Evolutionary conservation across 371 early-diverging fungal genomes (phyloP).

Genomic region (Gilbertella persicaria): DNA sequence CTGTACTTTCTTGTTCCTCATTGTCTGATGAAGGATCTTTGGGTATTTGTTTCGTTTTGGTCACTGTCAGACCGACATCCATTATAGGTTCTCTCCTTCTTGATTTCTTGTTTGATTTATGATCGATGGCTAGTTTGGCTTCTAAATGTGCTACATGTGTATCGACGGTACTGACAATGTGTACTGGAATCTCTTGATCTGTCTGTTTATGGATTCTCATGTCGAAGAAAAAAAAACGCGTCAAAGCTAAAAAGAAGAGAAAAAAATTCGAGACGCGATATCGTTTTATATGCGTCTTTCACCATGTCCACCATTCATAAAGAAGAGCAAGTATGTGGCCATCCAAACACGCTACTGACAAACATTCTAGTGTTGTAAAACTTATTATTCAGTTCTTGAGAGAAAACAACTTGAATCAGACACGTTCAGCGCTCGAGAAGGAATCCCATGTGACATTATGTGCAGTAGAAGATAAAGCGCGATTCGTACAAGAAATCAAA

Average conservation of each 20-base stretch:
- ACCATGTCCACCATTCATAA: constrained; percentile 53
- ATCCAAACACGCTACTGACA: too few relatives aligned
- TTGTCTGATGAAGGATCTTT: constrained; percentile 1
- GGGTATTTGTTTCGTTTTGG: constrained; percentile 1
- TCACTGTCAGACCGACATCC: constrained; percentile 27
- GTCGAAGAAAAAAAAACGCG: too few relatives aligned
- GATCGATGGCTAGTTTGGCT: constrained; percentile 34
- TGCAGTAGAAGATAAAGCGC: constrained; percentile 76
- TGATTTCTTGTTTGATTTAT: constrained; percentile 17
- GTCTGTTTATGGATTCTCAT: constrained; percentile 30
- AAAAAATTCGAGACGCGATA: too few relatives aligned
- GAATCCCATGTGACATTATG: constrained; percentile 80
- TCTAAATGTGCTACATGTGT: constrained; percentile 35
- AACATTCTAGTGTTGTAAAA: constrained; percentile 83
- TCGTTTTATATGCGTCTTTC: too few relatives aligned
- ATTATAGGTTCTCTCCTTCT: constrained; percentile 4
- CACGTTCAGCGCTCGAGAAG: constrained; percentile 76
- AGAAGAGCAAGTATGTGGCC: constrained; percentile 56
- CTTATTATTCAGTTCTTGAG: constrained; percentile 90
- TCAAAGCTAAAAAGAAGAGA: too few relatives aligned
- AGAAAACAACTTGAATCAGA: constrained; percentile 80
- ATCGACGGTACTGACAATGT: constrained; percentile 48
- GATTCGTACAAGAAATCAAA: constrained; percentile 71
- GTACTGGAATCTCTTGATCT: constrained; percentile 54
- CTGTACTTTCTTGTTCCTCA: constrained; percentile 15